Evolutionary conservation across 192 early-diverging fungal species (phyloP), one percentile per base, ranked within the genome.

Genomic region (Backusella psychrophila): DNA sequence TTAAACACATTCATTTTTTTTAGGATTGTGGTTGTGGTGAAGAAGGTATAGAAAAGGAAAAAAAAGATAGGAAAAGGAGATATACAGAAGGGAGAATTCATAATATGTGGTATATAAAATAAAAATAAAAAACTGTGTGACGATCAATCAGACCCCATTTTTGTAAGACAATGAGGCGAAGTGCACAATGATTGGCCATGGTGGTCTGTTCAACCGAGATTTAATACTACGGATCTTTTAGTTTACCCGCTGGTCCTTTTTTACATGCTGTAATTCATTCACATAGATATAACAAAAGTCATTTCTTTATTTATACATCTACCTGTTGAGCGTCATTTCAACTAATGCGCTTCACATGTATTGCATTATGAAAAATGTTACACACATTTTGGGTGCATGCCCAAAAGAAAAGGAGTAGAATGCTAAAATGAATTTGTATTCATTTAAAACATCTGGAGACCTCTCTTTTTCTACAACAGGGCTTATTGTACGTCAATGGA

Each of bases 1-100:
- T 71, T 49, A 71, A 71, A 71, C 21, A 71, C 2, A 6, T 71
- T 71, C 70, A 71, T 71, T 71, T 71, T 69, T 9, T 15, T 33
- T 68, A 33, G n/a, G 21, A 34, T 67, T 19, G 15, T 8, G 29
- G 29, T 68, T 35, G 29, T 39, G 38, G 9, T 12, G 38, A 39
- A 35, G 14, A 2, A 33, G 34, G 6, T 19, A 68, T 19, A 36
- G 23, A 68, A 68, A 68, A 68, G 3, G 34, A 31, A 29, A 29
- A 29, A 35, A 36, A 9, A 68, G 35, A 68, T 15, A 36, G 33
- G 17, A 21, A 67, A 36, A 68, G 5, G 11, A 69, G 36, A 39
- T 39, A 67, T 35, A 39, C 21, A 69, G 19, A 41, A 69, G 35
- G 14, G 21, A 41, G 19, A 39, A n/a, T 36, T 17, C 33, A 36